phyloP scores from a whole-genome alignment of 108 stramenopile genomes.

The Schizochytrium sp. region DNA sequence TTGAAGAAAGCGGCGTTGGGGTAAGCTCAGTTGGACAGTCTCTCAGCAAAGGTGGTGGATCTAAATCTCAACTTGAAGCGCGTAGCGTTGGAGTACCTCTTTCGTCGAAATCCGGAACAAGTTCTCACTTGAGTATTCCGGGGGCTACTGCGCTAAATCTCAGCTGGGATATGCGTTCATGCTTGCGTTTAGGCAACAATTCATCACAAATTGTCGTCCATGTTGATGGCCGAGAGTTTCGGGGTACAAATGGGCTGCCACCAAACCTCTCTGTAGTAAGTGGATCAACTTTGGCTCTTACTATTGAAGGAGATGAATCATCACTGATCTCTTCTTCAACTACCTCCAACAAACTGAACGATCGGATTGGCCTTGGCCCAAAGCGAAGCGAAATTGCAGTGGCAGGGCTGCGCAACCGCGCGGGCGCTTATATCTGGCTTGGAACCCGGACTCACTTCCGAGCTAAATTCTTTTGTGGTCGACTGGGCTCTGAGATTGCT shows the following conservation, averaged over 20 bases:
- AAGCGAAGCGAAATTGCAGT: constrained; percentile 7
- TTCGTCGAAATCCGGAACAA: background rate
- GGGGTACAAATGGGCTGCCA: constrained; percentile 22
- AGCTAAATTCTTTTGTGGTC: constrained; percentile 45
- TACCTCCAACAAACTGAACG: background rate
- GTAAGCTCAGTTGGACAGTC: background rate
- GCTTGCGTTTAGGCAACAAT: background rate
- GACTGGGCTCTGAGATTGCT: background rate
- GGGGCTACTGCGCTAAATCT: constrained; percentile 43
- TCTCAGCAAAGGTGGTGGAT: no score
- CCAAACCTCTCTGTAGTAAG: constrained; percentile 4
- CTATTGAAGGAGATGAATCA: background rate
- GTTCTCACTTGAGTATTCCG: background rate
- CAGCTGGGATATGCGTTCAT: constrained; percentile 1
- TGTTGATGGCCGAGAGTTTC: constrained; percentile 25
- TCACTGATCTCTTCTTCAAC: background rate
- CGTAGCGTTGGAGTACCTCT: background rate
- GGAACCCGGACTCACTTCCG: constrained; percentile 26
- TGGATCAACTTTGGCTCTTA: background rate
- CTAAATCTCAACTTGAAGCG: background rate
- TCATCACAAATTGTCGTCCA: background rate
- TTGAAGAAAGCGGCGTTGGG: background rate
- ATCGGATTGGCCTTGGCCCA: background rate
- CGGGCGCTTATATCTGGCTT: constrained; percentile 53
- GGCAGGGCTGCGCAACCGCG: constrained; percentile 18